phyloP scores from a whole-genome alignment of 805 yeast genomes.

The Starmerella gropengiesseri region DNA sequence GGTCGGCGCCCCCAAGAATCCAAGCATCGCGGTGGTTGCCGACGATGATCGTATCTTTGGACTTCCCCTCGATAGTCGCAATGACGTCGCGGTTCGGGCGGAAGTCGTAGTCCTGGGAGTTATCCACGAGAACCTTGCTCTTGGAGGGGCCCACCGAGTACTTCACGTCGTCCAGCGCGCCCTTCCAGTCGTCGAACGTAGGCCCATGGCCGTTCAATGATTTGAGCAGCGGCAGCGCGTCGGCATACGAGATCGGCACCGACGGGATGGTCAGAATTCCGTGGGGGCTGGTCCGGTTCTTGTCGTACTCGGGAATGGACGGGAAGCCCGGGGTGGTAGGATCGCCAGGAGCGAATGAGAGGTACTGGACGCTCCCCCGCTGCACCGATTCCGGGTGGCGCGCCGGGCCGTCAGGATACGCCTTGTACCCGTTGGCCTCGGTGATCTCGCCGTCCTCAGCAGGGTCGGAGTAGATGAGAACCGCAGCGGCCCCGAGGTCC shows the following conservation, averaged over 20 bases:
- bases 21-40: slow-evolving; percentile 79
- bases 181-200: slow-evolving; percentile 34
- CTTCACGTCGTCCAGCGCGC: slow-evolving; percentile 36
- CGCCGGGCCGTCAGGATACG: slow-evolving; percentile 70
- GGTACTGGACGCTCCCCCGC: slow-evolving; percentile 61
- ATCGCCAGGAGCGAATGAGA: slow-evolving; percentile 58
- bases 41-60: slow-evolving; percentile 46
- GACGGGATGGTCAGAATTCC: slow-evolving; percentile 58
- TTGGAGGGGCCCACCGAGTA: slow-evolving; percentile 46
- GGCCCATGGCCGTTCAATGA: slow-evolving; percentile 50
- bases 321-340: slow-evolving; percentile 68
- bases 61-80: slow-evolving; percentile 47
- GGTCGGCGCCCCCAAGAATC: slow-evolving; percentile 74
- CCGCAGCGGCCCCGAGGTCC: slow-evolving; percentile 58
- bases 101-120: slow-evolving; percentile 50
- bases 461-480: slow-evolving; percentile 58
- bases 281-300: slow-evolving; percentile 38
- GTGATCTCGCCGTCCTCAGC: slow-evolving; percentile 42
- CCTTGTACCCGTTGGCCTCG: slow-evolving; percentile 45
- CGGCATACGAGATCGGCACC: slow-evolving; percentile 54
- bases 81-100: slow-evolving; percentile 53
- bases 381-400: slow-evolving; percentile 67
- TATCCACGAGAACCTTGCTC: slow-evolving; percentile 42
- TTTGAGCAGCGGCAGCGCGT: slow-evolving; percentile 51
- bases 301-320: slow-evolving; percentile 39